Percentiles rank a stretch among this genome's conserved stretches.
phyloP scores from a whole-genome alignment of 2,329 filamentous ascomycete species.

The Xylariaceae sp. region DNA sequence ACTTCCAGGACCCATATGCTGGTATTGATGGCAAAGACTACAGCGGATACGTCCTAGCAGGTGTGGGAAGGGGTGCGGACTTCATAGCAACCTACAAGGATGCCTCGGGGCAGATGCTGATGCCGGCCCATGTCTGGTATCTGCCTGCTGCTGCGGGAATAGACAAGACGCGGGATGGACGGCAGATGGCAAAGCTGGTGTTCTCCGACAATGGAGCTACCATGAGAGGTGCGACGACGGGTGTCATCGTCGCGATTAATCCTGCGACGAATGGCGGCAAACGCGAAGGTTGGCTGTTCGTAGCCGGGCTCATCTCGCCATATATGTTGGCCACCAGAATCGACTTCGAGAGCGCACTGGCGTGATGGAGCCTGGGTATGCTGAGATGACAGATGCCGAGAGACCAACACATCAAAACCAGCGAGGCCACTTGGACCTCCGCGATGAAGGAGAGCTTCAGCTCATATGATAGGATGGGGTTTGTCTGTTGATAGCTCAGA shows the following conservation, averaged over 20 bases:
- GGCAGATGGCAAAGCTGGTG: constrained; percentile 36
- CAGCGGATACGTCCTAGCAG: constrained; percentile 50
- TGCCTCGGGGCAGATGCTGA: constrained; percentile 34
- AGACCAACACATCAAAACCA: too few species aligned
- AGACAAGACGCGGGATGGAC: constrained; percentile 27
- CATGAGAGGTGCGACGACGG: constrained; percentile 46
- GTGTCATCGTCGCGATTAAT: constrained; percentile 49
- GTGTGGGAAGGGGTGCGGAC: constrained; percentile 38
- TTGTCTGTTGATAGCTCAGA: background rate
- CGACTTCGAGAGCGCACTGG: constrained; percentile 31
- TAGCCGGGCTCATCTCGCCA: constrained; percentile 49
- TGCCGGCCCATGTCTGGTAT: constrained; percentile 41
- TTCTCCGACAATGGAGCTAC: constrained; percentile 54
- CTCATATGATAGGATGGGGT: too few species aligned
- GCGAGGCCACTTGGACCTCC: too few species aligned
- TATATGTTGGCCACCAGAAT: constrained; percentile 48
- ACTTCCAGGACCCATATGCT: constrained; percentile 50
- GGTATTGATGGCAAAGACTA: constrained; percentile 35
- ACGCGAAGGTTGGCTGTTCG: constrained; percentile 53
- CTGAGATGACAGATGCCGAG: background rate
- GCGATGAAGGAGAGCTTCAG: too few species aligned
- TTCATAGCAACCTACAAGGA: constrained; percentile 29
- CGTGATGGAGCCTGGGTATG: background rate
- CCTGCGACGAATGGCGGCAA: constrained; percentile 37
- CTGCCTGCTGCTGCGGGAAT: constrained; percentile 11